Percentiles rank a stretch among this genome's conserved stretches.
These are phyloP conservation scores for Aspergillus melleus DNA, from an alignment of 2,329 filamentous ascomycete genomes.

Conservation along the genomic window DNA sequence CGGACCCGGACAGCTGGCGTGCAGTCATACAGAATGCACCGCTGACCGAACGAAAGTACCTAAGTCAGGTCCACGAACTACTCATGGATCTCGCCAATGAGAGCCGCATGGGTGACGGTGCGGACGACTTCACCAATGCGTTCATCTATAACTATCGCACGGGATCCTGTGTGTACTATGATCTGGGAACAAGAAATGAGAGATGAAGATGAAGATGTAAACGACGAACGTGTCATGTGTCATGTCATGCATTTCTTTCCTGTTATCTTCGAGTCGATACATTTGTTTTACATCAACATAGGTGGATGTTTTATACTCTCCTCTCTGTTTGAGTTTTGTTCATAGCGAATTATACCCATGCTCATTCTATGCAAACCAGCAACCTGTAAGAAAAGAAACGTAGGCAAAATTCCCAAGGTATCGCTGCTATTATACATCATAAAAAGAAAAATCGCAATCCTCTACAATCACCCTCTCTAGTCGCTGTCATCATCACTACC, in stretches of 20 bases:
- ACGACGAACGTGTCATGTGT: conserved; percentile 13
- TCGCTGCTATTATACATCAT: conserved; percentile 31
- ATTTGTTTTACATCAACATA: conserved; percentile 6
- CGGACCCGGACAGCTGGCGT: conserved; percentile 81
- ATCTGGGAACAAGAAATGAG: conserved; percentile 53
- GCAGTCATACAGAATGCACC: conserved; percentile 75
- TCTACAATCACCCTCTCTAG: conserved; percentile 23
- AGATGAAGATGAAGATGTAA: conserved; percentile 9
- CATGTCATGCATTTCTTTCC: conserved; percentile 14
- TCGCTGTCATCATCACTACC: conserved; percentile 84
- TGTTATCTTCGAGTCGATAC: conserved; percentile 8
- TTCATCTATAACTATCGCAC: conserved; percentile 93
- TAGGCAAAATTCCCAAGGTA: conserved; percentile 25
- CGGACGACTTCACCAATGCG: conserved; percentile 63
- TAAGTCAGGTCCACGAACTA: conserved; percentile 78
- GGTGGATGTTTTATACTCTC: conserved; percentile 4
- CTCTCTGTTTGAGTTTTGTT: conserved; percentile 11
- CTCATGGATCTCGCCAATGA: conserved; percentile 63
- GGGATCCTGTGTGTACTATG: conserved; percentile 81
- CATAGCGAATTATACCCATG: conserved; percentile 24
- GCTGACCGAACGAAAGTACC: conserved; percentile 75
- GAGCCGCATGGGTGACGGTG: conserved; percentile 44
- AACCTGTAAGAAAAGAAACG: conserved; percentile 7
- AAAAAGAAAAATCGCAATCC: neutral
- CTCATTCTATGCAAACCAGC: conserved; percentile 12